A percentile compares a stretch with the other conserved stretches of the same genome.
Evolutionary conservation across 208 protist genomes (phyloP).

Genomic region (Histomonas meleagridis): DNA sequence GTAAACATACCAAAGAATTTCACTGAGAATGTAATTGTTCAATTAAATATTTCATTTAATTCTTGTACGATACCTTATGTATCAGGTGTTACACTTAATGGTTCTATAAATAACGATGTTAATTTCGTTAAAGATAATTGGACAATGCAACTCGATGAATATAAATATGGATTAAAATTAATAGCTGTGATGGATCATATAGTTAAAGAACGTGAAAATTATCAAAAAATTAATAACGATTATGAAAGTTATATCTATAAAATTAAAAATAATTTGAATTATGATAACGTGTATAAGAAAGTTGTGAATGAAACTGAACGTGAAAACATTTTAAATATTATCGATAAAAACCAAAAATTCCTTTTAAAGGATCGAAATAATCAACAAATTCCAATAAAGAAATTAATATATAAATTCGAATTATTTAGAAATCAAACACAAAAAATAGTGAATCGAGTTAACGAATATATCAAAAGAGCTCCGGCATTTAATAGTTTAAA

Average conservation of each 20-base stretch:
- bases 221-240: neutral
- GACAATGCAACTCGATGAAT: neutral
- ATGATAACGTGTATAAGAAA: neutral
- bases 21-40: neutral
- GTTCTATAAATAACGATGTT: neutral
- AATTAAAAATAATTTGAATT: neutral
- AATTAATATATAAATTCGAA: neutral
- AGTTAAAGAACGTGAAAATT: neutral
- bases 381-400: neutral
- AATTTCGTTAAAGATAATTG: neutral
- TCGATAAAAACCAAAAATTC: neutral
- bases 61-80: neutral
- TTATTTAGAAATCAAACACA: neutral
- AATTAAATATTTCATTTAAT: neutral
- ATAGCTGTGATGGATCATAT: neutral
- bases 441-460: neutral
- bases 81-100: neutral
- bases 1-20: neutral
- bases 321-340: neutral
- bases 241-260: neutral
- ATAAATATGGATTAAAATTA: neutral
- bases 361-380: neutral
- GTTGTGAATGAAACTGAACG: neutral
- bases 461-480: neutral
- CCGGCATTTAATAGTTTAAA: neutral